phyloP scores from a whole-genome alignment of 2,329 filamentous ascomycete species.

The Endocalyx cinctus region DNA sequence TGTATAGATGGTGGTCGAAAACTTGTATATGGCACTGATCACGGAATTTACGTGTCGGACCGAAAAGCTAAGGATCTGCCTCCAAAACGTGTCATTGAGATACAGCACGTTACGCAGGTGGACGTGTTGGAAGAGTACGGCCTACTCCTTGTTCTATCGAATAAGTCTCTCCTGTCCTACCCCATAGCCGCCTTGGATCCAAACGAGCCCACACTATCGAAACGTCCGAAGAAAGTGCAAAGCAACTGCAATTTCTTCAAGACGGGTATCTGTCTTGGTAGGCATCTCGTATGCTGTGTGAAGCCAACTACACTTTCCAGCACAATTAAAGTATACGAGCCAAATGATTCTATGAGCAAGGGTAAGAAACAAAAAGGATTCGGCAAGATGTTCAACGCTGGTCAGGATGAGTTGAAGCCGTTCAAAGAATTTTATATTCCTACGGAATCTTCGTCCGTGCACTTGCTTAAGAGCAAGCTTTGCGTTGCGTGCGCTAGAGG shows the following conservation, averaged over 20 bases:
- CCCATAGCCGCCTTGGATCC: constrained; percentile 80
- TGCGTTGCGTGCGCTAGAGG: constrained; percentile 94
- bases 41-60: constrained; percentile 87
- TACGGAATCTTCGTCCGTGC: constrained; percentile 94
- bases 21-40: constrained; percentile 89
- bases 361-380: constrained; percentile 95
- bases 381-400: constrained; percentile 88
- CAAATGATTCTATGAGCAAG: constrained; percentile 89
- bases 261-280: constrained; percentile 87
- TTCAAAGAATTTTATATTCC: constrained; percentile 99
- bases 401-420: constrained; percentile 90
- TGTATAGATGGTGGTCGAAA: constrained; percentile 88
- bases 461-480: constrained; percentile 94
- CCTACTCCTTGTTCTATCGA: constrained; percentile 83
- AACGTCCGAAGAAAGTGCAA: constrained; percentile 91
- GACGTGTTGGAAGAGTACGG: constrained; percentile 95
- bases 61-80: constrained; percentile 78
- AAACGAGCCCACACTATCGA: constrained; percentile 73
- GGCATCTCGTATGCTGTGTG: constrained; percentile 93
- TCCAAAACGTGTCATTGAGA: constrained; percentile 81
- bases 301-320: constrained; percentile 91
- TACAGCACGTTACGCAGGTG: constrained; percentile 84
- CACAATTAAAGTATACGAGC: constrained; percentile 98
- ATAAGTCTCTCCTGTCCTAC: constrained; percentile 90
- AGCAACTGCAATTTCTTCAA: constrained; percentile 99